A percentile compares a stretch with the other conserved stretches of the same genome.
Conservation (phyloP, 208 protist species). For the Acanthamoeba lugdunensis region DNA sequence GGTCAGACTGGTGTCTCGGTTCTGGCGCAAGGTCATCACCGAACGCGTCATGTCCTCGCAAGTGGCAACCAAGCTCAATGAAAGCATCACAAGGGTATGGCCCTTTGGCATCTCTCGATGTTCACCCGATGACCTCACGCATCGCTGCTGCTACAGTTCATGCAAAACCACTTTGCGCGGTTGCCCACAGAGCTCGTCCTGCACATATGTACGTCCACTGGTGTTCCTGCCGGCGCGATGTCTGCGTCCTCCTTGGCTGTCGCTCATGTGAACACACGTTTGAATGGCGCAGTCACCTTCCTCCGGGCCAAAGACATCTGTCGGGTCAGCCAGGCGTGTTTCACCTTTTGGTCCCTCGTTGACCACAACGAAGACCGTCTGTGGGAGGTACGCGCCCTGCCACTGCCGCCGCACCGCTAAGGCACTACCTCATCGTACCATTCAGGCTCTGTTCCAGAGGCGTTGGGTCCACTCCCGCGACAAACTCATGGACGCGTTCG, state of each 20-base stretch:
- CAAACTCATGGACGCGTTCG: neutral
- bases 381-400: neutral
- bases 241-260: neutral
- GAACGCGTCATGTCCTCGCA: neutral
- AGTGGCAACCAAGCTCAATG: neutral
- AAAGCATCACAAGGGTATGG: neutral
- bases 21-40: conserved; percentile 5
- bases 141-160: neutral
- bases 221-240: too few species aligned
- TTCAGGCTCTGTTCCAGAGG: conserved; percentile 6
- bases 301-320: neutral
- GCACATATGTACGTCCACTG: neutral
- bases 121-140: neutral
- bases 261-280: neutral
- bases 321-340: neutral
- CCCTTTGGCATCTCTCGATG: neutral
- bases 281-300: neutral
- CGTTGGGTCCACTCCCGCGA: conserved; percentile 24
- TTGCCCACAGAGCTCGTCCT: conserved; percentile 9
- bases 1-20: neutral
- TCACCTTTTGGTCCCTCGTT: neutral
- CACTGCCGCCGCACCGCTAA: neutral
- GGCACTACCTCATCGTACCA: too few species aligned
- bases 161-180: neutral
- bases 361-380: conserved; percentile 5